Conservation (phyloP, 345 rosid genomes). For the Isatis tinctoria region DNA sequence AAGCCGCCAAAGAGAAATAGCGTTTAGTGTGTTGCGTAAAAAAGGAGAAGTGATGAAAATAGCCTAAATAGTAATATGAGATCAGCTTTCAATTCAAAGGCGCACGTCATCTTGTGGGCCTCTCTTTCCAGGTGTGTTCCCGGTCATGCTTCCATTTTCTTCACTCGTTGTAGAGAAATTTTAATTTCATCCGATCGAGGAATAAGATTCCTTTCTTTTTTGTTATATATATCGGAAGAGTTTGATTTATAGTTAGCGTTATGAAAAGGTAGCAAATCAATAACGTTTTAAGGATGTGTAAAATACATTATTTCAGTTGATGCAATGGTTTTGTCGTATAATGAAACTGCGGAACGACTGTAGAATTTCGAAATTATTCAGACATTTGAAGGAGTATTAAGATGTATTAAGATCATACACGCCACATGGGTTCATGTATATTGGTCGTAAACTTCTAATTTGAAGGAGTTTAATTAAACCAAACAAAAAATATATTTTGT, state of each 20-base stretch:
- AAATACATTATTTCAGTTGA: background rate
- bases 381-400: too few relatives aligned
- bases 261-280: background rate
- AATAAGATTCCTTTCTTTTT: background rate
- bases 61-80: background rate
- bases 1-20: slow-evolving; percentile 20
- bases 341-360: background rate
- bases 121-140: slow-evolving; percentile 13
- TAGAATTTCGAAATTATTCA: background rate
- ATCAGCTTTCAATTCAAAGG: slow-evolving; percentile 16
- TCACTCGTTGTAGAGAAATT: background rate
- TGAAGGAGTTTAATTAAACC: background rate
- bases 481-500: background rate
- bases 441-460: background rate
- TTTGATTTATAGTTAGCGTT: background rate
- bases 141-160: slow-evolving; percentile 22
- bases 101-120: slow-evolving; percentile 1
- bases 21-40: slow-evolving; percentile 8
- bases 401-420: background rate
- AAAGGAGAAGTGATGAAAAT: slow-evolving; percentile 2
- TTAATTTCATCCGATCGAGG: background rate
- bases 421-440: background rate
- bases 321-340: background rate
- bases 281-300: background rate
- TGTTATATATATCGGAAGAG: background rate